Conservation (phyloP, 2,329 filamentous ascomycete species). For the Furcasterigmium sp. region DNA sequence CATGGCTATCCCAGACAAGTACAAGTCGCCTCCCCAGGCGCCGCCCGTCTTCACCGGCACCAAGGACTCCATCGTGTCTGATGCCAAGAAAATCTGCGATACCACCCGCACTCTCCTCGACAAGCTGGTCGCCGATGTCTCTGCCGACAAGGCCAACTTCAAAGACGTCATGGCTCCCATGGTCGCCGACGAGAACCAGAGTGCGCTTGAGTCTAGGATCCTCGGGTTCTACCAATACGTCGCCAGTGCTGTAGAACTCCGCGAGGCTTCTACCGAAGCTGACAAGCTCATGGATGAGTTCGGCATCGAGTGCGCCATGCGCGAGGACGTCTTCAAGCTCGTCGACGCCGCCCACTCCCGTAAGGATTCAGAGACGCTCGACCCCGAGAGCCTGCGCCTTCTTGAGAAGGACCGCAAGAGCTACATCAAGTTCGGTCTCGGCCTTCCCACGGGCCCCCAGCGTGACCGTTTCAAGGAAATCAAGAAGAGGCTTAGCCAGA, state of each 20-base stretch:
- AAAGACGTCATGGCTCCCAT: constrained; percentile 58
- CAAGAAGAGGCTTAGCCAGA: constrained; percentile 71
- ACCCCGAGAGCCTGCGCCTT: constrained; percentile 65
- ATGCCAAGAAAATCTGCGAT: constrained; percentile 62
- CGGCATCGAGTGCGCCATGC: constrained; percentile 72
- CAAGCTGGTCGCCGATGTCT: constrained; percentile 58
- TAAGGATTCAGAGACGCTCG: constrained; percentile 51
- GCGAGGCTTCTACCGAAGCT: constrained; percentile 71
- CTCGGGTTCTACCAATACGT: constrained; percentile 79
- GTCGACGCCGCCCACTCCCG: constrained; percentile 52
- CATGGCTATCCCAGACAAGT: constrained; percentile 60
- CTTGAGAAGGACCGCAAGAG: constrained; percentile 73
- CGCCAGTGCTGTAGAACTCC: constrained; percentile 60
- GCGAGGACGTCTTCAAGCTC: constrained; percentile 71
- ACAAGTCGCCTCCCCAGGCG: constrained; percentile 69
- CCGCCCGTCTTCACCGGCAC: constrained; percentile 75
- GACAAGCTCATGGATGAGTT: constrained; percentile 74
- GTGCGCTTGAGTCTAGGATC: constrained; percentile 56
- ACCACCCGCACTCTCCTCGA: constrained; percentile 60
- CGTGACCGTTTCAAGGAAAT: constrained; percentile 81
- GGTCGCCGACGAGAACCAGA: constrained; percentile 65
- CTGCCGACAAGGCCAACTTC: constrained; percentile 46
- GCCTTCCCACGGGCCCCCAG: constrained; percentile 62
- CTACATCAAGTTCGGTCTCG: constrained; percentile 72
- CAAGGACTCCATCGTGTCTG: constrained; percentile 59